A percentile compares a stretch with the other conserved stretches of the same genome.
Evolutionary conservation across 1,139 yeast genomes (phyloP).

Genomic region (Blastobotrys capitulatus): DNA sequence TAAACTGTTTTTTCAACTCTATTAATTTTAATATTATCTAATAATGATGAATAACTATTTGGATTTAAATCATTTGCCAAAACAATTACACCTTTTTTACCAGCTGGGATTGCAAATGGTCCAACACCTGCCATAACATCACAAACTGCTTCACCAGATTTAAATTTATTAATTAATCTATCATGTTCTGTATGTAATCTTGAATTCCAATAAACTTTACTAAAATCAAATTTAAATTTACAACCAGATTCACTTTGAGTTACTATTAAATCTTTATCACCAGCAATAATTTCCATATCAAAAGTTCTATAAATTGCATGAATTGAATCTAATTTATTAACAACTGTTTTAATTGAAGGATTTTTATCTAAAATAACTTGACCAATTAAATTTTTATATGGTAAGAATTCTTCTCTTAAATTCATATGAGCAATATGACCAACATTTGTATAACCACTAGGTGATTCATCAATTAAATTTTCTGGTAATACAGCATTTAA

Average conservation of each 20-base stretch:
- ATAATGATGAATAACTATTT: constrained; percentile 65
- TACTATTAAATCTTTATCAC: constrained; percentile 62
- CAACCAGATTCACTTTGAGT: constrained; percentile 90
- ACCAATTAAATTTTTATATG: constrained; percentile 76
- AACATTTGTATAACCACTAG: constrained; percentile 87
- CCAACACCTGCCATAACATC: constrained; percentile 99
- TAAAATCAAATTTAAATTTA: constrained; percentile 77
- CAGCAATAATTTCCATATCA: constrained; percentile 90
- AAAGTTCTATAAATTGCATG: constrained; percentile 88
- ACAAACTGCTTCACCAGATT: constrained; percentile 61
- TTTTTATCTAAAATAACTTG: constrained; percentile 89
- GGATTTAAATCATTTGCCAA: constrained; percentile 95
- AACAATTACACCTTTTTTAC: constrained; percentile 70
- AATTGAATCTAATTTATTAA: constrained; percentile 85
- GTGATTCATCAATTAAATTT: constrained; percentile 62
- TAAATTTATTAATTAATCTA: constrained; percentile 59
- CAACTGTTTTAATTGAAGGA: constrained; percentile 73
- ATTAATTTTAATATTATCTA: constrained; percentile 58
- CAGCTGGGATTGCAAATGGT: constrained; percentile 96
- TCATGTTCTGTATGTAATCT: constrained; percentile 92
- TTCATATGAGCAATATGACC: constrained; percentile 97
- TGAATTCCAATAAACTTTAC: constrained; percentile 96
- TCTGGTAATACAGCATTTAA: constrained; percentile 73
- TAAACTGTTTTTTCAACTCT: constrained; percentile 56
- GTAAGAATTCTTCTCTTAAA: constrained; percentile 76